Base-by-base conservation (phyloP, 2,329 filamentous ascomycete species). In the Thelonectria blattea region DNA sequence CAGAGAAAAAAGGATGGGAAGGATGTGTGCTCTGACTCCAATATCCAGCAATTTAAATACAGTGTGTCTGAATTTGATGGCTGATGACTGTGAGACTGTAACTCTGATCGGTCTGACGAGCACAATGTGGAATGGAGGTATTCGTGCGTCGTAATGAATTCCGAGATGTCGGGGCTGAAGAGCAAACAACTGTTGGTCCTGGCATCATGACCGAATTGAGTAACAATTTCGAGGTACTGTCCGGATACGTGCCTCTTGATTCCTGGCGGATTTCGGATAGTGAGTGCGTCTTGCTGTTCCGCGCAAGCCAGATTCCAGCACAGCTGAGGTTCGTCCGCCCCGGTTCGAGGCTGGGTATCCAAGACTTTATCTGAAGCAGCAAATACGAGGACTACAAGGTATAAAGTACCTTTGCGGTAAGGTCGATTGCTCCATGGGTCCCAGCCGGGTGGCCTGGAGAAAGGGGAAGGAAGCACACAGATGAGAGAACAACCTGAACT, bases 291-390 rank as follows among this genome's bases (percentile, higher is more conserved):
- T 17, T 18, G 45, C 43, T 52, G 32, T 17, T 7, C 45, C 45
- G 17, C 14, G 20, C 27, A 27, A 34, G 52, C 46, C 48, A 27
- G 41, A 39, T 39, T 39, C 39, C 41, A 47, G 30, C 27, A 30
- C 27, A 30, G 27, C 5, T 7, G 5, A 30, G 27, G 27, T 30
- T 30, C 27, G 8, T 30, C 27, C 27, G 27, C 43, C 49, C 37
- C 43, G 27, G 32, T 49, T 30, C 15, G 12, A 50, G 27, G 30
- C 11, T 39, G 42, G 34, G 58, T 56, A 48, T n/a, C 32, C 14
- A 34, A 37, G 52, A 60, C 58, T 60, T 41, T 56, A 60, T 52
- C 34, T 47, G 52, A 46, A 27, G 58, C 58, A 52, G 17, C 15
- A 30, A 41, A 52, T 56, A 56, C 52, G 49, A 47, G 52, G 52